These are phyloP conservation scores for Spathaspora hagerdaliae DNA, from an alignment of 805 yeast genomes.

Conservation along the genomic window DNA sequence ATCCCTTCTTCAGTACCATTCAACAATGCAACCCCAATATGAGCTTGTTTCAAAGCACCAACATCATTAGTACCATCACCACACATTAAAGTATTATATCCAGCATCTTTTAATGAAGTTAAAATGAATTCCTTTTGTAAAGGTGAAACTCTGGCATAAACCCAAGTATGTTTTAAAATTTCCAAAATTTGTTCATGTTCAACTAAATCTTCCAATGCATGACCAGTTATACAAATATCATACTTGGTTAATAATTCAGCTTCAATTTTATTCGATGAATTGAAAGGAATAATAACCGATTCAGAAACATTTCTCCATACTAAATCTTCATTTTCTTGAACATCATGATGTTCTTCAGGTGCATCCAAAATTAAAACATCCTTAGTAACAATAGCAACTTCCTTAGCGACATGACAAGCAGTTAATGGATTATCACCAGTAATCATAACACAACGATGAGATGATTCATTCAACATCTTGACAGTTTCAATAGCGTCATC, in stretches of 20 bases:
- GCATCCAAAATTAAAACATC: constrained; percentile 83
- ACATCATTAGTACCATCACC: constrained; percentile 99
- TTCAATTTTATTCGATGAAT: constrained; percentile 55
- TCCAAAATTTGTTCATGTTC: constrained; percentile 67
- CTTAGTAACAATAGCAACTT: constrained; percentile 81
- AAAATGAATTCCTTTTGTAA: constrained; percentile 89
- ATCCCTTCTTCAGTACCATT: constrained; percentile 95
- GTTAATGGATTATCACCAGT: constrained; percentile 99
- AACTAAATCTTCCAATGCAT: constrained; percentile 68
- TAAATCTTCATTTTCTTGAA: constrained; percentile 47
- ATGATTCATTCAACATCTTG: constrained; percentile 87
- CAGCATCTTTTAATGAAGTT: constrained; percentile 76
- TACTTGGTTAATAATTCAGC: constrained; percentile 53
- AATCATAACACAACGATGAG: constrained; percentile 95
- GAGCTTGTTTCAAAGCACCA: constrained; percentile 98
- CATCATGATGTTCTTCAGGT: constrained; percentile 64
- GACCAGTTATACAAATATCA: constrained; percentile 92
- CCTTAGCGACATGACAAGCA: constrained; percentile 95
- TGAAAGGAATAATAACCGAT: constrained; percentile 63
- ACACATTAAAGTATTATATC: constrained; percentile 95
- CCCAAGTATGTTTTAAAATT: constrained; percentile 88
- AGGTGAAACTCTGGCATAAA: constrained; percentile 97
- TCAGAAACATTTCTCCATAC: constrained; percentile 87
- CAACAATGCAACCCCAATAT: constrained; percentile 94
- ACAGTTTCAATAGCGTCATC: constrained; percentile 88